Evolutionary conservation across 2,329 filamentous ascomycete genomes (phyloP), one percentile per base, ranked within the genome.

Genomic region (Byssochlamys sp.): DNA sequence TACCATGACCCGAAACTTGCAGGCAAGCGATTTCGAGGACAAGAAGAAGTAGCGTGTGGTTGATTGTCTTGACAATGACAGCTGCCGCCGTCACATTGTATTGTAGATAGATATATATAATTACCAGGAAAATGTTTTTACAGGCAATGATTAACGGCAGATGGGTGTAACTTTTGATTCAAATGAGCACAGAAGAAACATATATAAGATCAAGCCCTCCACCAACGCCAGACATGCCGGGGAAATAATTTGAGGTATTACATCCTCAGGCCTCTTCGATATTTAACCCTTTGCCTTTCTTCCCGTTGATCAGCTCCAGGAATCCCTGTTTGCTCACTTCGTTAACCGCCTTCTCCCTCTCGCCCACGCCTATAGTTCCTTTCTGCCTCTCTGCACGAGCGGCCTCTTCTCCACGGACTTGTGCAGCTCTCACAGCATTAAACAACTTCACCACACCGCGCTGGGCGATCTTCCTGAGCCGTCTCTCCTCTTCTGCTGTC

Each of bases 281-380:
- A 55, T 73, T 71, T 65, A 75, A 65, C 56, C 68, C 75, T 70
- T 75, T 81, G 72, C 63, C 80, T 73, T 69, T 82, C 78, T 77
- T 76, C 12, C 80, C 79, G 49, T 80, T 80, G 70, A 99, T 96
- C 72, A 97, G 76, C 60, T 97, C 60, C 72, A 99, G 75, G 76
- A 97, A 99, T 0, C 92, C 91, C 77, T 96, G 89, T 78, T 95
- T 95, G 72, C 88, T 95, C 86, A 99, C 94, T 79, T 97, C 91
- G 63, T 90, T 94, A 55, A 95, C 81, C 77, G 88, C 91, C 75
- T 95, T 90, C 75, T 95, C 88, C 63, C 90, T 84, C 73, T 88
- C 84, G 60, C 82, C 83, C 67, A 90, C 84, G 1, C 92, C 92
- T 31, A 96, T 82, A 0, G 95, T 78, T 2, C 90, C 89, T 60